Evolutionary conservation across 1,139 yeast genomes (phyloP).

Genomic region (Saccharomyces uvarum): DNA sequence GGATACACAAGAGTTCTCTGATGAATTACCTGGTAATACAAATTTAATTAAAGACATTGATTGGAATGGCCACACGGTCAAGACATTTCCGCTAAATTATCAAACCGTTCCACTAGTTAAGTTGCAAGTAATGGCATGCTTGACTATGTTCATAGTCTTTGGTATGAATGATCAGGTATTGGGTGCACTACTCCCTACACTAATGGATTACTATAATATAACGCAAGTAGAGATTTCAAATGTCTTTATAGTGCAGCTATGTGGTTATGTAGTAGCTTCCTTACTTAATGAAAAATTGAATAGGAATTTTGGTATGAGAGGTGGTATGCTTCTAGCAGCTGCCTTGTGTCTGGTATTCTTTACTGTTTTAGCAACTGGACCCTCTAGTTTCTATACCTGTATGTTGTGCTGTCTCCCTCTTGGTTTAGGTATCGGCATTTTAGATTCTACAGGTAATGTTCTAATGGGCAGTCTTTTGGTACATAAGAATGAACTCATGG

Average conservation of each 20-base stretch:
- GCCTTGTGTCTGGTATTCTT: conserved; percentile 17
- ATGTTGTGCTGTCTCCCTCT: conserved; percentile 36
- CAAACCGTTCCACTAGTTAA: conserved; percentile 21
- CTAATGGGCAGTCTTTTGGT: conserved; percentile 51
- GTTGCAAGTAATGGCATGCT: conserved; percentile 23
- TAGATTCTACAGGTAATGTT: conserved; percentile 55
- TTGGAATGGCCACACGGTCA: conserved; percentile 24
- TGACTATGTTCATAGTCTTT: conserved; percentile 26
- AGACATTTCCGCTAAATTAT: conserved; percentile 25
- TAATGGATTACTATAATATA: conserved; percentile 22
- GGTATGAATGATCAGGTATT: conserved; percentile 31
- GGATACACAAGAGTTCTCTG: not conserved
- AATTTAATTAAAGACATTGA: conserved; percentile 12
- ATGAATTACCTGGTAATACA: not conserved
- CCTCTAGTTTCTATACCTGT: conserved; percentile 30
- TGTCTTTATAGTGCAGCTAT: conserved; percentile 25
- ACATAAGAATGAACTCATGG: conserved; percentile 53
- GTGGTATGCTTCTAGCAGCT: conserved; percentile 23
- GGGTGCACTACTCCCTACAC: conserved; percentile 29
- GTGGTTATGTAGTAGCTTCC: conserved; percentile 28
- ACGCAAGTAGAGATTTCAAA: conserved; percentile 24
- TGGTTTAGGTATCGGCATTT: conserved; percentile 55
- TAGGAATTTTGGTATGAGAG: conserved; percentile 22
- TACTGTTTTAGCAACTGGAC: conserved; percentile 18
- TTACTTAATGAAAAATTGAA: conserved; percentile 28